Evolutionary conservation across 2,329 filamentous ascomycete genomes (phyloP), one percentile per base, ranked within the genome.

Genomic region (Stylonectria norvegica): DNA sequence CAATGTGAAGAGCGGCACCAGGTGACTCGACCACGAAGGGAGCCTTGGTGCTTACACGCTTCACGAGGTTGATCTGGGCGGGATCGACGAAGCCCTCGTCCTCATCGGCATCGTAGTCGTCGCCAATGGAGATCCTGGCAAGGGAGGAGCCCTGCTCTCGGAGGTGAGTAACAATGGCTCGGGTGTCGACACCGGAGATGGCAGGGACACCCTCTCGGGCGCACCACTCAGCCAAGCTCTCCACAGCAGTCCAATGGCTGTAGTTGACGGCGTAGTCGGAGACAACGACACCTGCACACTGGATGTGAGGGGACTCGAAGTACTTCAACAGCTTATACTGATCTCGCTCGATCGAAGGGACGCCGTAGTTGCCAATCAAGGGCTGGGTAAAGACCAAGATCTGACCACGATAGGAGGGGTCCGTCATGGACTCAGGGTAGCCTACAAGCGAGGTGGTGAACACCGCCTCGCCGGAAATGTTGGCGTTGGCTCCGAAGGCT

Each of bases 381-480:
- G 93, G 93, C 67, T 96, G 90, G 53, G 93, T 98, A 76, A 97
- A 96, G 68, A 97, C 91, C 57, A 98, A 77, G 55, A 98, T 97
- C 74, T 98, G 93, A 54, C 93, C 86, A 53, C 86, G 85, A 72
- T 91, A 91, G 15, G 86, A 91, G 38, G 86, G 86, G 59, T 91
- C 86, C 59, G 86, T 90, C 76, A 91, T 83, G 34, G 86, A 96
- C 75, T 98, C 93, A 55, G 93, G 93, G 67, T 98, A 98, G 59
- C 93, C 93, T 44, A 98, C 93, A 40, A 97, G 82, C 17, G 91
- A 96, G 46, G 93, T 97, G 48, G 93, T 97, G 76, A 98, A 98
- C 65, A 97, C 93, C 32, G 93, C 93, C 74, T 98, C 93, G 56
- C 93, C 93, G 49, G 90, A 95, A 63, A 97, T 87, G 76, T 96